Base-by-base conservation (phyloP, 805 yeast species). In the Zygosaccharomyces kombuchaensis region DNA sequence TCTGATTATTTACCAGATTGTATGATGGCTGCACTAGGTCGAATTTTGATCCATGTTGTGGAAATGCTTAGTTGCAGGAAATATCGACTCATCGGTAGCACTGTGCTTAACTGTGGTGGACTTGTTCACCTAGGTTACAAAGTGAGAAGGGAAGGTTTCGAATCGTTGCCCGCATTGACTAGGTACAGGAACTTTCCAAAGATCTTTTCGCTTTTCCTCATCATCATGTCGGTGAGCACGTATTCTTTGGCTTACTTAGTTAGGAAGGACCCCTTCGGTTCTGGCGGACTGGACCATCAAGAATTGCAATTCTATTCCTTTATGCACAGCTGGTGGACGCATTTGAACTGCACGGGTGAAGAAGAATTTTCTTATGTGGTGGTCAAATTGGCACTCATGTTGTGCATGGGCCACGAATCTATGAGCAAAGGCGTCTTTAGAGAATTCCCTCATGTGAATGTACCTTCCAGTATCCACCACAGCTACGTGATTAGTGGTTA, bases 111-210 rank as follows among this genome's bases (percentile, higher is more conserved):
- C 3, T 25, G 76, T 1, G 54, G 69, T 4, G 77, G 83, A 39
- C 58, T 86, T 36, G 50, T 62, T 0, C 82, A 74, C 54, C 76
- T 75, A 59, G 62, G 70, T 8, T 59, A 65, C 23, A 65, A 74
- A 1, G 54, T 77, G 2, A 51, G 63, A 25, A 56, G 62, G 6
- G 79, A 81, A 3, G 58, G 68, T 6, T 52, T 78, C 1, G 57
- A 68, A 9, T 63, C 67, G 35, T 72, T 83, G 54, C 91, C 89
- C 12, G 60, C 72, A 6, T 72, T 77, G 4, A 75, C 82, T 22
- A 62, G 78, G 10, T 59, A 80, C 47, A 83, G 88, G 1, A 79
- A 80, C 51, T 61, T 78, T 10, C 95, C 95, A 1, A 90, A 86
- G 56, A 60, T 84, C 14, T 60, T 81, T 31, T 76, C 82, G 0